Base-by-base conservation (phyloP, 495 filamentous ascomycete species). In the Rhizodiscina lignyota region DNA sequence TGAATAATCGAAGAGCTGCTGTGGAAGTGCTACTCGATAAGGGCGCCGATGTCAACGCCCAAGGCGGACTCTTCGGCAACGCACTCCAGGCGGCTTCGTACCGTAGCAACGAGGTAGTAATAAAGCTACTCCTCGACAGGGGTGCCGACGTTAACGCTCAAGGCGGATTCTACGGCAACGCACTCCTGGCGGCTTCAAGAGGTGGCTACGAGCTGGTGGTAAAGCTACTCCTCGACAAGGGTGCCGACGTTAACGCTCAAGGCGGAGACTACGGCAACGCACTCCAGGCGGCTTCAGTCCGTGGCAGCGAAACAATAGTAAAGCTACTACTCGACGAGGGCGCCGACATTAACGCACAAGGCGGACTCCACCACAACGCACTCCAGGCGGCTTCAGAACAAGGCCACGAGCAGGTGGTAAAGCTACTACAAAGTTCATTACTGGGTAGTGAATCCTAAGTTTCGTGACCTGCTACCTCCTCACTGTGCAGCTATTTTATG, bases 161-260 rank as follows among this genome's bases (percentile, higher is more conserved):
- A n/a, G n/a, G n/a, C n/a, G 41, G 41, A 2, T 2, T 35, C 1
- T 39, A 33, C 24, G 39, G 39, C 36, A 42, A 36, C 34, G 34
- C 21, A 23, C 32, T 40, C 30, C 37, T 36, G 32, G 37, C 37
- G n/a, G 34, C 37, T 13, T 35, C 37, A 21, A 13, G 5, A 4
- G 4, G 18, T 36, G 37, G 37, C 37, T 23, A 40, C 37, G 13
- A 19, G 11, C 18, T 5, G 16, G 19, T 37, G n/a, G 18, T 38
- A 4, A 21, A 40, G 37, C 27, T 35, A 21, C 37, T 40, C 11
- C 37, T 40, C 34, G 21, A 18, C 13, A 24, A 40, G 15, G 37
- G 32, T 27, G 37, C 37, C 34, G 33, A 35, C 18, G 19, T 35
- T 12, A 35, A 35, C 19, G 33, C 33, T 19, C n/a, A n/a, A n/a